Evolutionary conservation across 2,329 filamentous ascomycete species (phyloP), one percentile per base, ranked within the genome.

Genomic region (Eutypella sp.): DNA sequence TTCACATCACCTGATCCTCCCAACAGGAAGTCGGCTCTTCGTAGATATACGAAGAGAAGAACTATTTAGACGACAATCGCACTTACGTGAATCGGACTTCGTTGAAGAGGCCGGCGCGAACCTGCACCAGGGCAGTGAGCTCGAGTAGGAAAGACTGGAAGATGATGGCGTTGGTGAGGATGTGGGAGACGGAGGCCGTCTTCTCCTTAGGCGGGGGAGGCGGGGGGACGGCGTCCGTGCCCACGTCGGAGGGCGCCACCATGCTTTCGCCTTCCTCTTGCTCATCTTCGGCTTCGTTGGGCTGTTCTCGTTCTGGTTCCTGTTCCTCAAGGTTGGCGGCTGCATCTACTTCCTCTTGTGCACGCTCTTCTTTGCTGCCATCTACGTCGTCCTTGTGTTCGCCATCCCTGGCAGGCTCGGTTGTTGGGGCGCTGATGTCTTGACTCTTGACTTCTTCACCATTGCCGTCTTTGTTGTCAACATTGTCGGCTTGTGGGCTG

Each of bases 131-230:
- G 22, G 85, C 85, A 2, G 86, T 82, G 46, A 92, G 65, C 64
- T 93, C 88, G 41, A 92, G 74, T 41, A 92, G 67, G 61, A 93
- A 93, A 29, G 87, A 85, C 63, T 93, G 88, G 47, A 90, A 71
- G 42, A 92, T 79, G 47, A 92, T 79, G 34, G 86, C 80, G 62
- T 92, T 93, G 5, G 87, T 92, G 50, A 93, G 69, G 10, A 92
- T 72, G 61, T 92, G 87, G 34, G 85, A 89, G 4, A 93, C 79
- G 7, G 84, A 88, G 7, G 82, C 84, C 9, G 73, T 74, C 41
- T 65, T 67, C 5, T 67, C 61, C 23, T 60, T 61, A 3, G 47
- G 29, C 6, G 48, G 47, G 3, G 46, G 25, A 4, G 50, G 49
- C 13, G 47, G n/a, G n/a, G n/a, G n/a, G n/a, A n/a, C n/a, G n/a